Percentiles rank a stretch among this genome's conserved stretches.
These are phyloP conservation scores for Silene vulgaris DNA, from an alignment of 179 eudicot genomes.

Conservation along the genomic window DNA sequence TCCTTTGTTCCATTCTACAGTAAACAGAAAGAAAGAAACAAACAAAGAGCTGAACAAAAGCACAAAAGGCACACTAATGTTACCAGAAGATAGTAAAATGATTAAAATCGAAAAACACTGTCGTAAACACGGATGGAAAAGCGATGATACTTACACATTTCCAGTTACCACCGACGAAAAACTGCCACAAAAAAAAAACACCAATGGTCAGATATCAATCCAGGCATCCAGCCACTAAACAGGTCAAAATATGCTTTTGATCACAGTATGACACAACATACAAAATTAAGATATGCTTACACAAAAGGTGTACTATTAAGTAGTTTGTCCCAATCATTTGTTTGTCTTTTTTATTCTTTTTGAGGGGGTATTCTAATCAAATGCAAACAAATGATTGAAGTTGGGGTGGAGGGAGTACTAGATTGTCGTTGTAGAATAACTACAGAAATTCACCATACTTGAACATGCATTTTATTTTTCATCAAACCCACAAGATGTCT, in stretches of 20 bases:
- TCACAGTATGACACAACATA: background rate
- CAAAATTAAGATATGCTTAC: background rate
- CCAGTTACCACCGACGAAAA: slow-evolving; percentile 99
- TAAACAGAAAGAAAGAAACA: slow-evolving; percentile 11
- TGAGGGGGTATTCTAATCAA: too few relatives aligned
- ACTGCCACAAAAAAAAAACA: slow-evolving; percentile 49
- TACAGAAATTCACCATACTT: background rate
- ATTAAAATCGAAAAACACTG: background rate
- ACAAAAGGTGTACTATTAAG: too few relatives aligned
- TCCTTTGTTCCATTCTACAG: slow-evolving; percentile 87
- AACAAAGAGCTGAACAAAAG: background rate
- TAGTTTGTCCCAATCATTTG: too few relatives aligned
- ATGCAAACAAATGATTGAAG: too few relatives aligned
- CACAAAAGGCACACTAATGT: background rate
- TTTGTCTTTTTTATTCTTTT: too few relatives aligned
- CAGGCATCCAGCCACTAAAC: background rate
- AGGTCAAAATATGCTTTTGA: background rate
- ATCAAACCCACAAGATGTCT: background rate
- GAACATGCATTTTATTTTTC: background rate
- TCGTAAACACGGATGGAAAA: background rate
- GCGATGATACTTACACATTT: slow-evolving; percentile 72
- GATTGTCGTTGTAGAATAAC: background rate
- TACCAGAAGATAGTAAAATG: background rate
- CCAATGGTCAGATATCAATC: slow-evolving; percentile 17
- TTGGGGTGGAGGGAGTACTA: too few relatives aligned